A percentile compares a stretch with the other conserved stretches of the same genome.
phyloP scores from a whole-genome alignment of 768 basidiomycete species.

The Mycena sanguinolenta region DNA sequence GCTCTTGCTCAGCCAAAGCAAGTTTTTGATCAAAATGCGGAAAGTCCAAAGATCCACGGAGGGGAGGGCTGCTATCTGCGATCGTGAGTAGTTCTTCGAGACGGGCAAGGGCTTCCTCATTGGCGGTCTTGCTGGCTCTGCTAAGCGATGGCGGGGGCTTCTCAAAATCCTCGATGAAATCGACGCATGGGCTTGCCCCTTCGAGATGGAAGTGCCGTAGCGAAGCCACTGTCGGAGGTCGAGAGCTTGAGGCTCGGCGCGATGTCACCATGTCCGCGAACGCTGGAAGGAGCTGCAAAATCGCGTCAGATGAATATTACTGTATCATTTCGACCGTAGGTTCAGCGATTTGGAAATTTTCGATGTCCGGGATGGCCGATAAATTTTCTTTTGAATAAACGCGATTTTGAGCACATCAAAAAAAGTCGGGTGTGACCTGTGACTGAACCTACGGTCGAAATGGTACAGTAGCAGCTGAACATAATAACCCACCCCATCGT shows the following conservation, averaged over 20 bases:
- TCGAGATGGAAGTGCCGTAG: conserved; percentile 11
- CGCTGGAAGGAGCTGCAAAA: conserved; percentile 12
- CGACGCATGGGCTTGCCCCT: neutral
- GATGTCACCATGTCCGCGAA: neutral
- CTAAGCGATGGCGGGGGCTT: too few relatives aligned
- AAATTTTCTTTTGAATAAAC: too few relatives aligned
- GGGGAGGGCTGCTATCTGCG: neutral
- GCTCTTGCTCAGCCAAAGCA: neutral
- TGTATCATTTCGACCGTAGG: too few relatives aligned
- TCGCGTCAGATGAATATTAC: neutral
- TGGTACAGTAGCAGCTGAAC: too few relatives aligned
- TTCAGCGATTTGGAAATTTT: too few relatives aligned
- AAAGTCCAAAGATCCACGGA: neutral
- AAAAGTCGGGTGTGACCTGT: too few relatives aligned
- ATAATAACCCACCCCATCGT: neutral
- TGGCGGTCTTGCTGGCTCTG: too few relatives aligned
- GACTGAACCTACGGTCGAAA: too few relatives aligned
- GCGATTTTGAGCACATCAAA: too few relatives aligned
- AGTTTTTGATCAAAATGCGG: neutral
- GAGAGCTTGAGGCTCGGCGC: neutral
- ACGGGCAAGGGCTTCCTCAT: neutral
- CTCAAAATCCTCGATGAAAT: too few relatives aligned
- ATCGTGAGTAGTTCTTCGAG: neutral
- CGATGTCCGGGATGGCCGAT: too few relatives aligned
- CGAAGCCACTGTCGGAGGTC: neutral